Conservation (phyloP, 208 protist genomes). For the Leishmania aethiopica region DNA sequence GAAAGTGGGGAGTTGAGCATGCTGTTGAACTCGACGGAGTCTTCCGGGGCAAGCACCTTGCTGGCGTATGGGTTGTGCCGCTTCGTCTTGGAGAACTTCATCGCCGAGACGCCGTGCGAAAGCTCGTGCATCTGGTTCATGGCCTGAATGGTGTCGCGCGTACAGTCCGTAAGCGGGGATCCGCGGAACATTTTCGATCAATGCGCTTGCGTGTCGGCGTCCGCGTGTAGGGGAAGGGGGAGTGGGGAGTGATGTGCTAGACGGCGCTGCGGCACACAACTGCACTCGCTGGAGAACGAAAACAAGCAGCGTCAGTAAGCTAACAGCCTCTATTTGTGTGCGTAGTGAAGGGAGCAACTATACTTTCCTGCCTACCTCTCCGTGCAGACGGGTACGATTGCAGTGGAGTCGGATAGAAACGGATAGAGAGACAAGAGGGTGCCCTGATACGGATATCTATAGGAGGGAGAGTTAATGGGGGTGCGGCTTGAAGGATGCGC, state of each 20-base stretch:
- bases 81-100: slow-evolving; percentile 19
- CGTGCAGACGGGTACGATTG: neutral
- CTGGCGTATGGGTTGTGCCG: slow-evolving; percentile 70
- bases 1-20: slow-evolving; percentile 29
- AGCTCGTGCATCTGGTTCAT: slow-evolving; percentile 44
- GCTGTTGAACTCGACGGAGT: slow-evolving; percentile 35
- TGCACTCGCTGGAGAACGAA: neutral
- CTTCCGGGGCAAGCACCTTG: slow-evolving; percentile 49
- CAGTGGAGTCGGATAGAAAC: neutral
- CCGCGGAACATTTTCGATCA: slow-evolving; percentile 14
- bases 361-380: neutral
- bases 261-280: neutral
- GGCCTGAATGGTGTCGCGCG: slow-evolving; percentile 56
- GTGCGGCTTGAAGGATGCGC: neutral
- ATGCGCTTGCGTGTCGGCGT: neutral
- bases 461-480: neutral
- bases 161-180: slow-evolving; percentile 66
- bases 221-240: no score
- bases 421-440: neutral
- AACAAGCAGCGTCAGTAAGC: neutral
- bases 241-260: neutral
- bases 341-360: neutral
- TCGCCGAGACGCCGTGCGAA: slow-evolving; percentile 12
- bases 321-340: neutral
- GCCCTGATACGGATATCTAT: neutral